Percentiles rank a stretch among this genome's conserved stretches.
Evolutionary conservation across 768 basidiomycete genomes (phyloP).

Genomic region (Trametopsis cervina): DNA sequence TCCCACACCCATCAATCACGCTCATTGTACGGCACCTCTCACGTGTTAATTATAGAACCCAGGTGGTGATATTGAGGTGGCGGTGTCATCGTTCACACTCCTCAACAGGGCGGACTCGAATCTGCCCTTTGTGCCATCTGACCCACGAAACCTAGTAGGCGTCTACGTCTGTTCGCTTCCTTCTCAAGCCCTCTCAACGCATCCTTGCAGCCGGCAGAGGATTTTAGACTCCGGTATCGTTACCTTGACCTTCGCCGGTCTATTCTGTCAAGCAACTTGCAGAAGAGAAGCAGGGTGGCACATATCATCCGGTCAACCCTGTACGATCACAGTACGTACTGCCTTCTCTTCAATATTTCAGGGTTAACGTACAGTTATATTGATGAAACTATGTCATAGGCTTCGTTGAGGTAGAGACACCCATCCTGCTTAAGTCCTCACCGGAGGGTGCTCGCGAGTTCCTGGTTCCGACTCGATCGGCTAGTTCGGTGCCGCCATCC

Average conservation of each 20-base stretch:
- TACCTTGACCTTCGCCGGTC: slow-evolving; percentile 84
- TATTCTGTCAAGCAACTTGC: slow-evolving; percentile 69
- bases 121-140: slow-evolving; percentile 84
- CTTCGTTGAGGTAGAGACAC: slow-evolving; percentile 92
- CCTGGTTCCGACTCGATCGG: slow-evolving; percentile 71
- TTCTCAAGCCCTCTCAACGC: neutral
- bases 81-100: slow-evolving; percentile 59
- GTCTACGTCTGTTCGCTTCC: slow-evolving; percentile 1
- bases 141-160: slow-evolving; percentile 67
- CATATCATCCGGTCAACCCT: slow-evolving; percentile 68
- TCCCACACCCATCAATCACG: slow-evolving; percentile 10
- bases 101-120: slow-evolving; percentile 69
- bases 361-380: neutral
- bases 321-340: slow-evolving; percentile 57
- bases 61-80: slow-evolving; percentile 77
- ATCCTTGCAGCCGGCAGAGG: slow-evolving; percentile 56
- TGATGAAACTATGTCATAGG: slow-evolving; percentile 36
- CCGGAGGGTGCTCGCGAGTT: slow-evolving; percentile 95
- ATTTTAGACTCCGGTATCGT: slow-evolving; percentile 77
- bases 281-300: slow-evolving; percentile 76
- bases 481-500: slow-evolving; percentile 2
- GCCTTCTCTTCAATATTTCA: neutral
- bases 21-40: neutral
- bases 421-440: slow-evolving; percentile 82
- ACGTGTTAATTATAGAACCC: slow-evolving; percentile 33